Base-by-base conservation (phyloP, 345 rosid species). In the Hibiscus syriacus region DNA sequence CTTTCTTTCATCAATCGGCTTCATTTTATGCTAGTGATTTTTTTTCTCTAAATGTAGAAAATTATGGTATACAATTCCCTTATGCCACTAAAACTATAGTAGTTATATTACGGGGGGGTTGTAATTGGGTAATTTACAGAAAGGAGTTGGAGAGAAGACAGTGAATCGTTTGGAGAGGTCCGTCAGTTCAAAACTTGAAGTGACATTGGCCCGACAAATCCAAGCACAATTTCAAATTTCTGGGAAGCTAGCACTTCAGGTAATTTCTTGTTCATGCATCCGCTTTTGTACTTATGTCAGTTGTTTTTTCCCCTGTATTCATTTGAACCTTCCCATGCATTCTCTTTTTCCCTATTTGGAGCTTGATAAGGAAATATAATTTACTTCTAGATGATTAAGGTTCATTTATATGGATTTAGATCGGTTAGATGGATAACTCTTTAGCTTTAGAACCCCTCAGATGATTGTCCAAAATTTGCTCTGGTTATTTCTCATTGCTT, bases 221-320 rank as follows among this genome's bases (percentile, higher is more conserved):
- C 95, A 88, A 75, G 75, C 83, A 26, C 95, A 84, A 72, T 86
- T 88, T 74, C 91, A 83, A 72, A 86, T 87, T 73, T 80, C 85
- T 67, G 91, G 95, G 54, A 88, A 79, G 79, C 95, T 83, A 74
- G 88, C 88, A 55, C 91, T 88, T 29, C 91, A 88, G 95, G 95
- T 83, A 74, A 60, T 57, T 38, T 38, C 29, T 38, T 38, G 16
- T 63, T 23, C n/a, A 22, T 22, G 6, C 13, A 41, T 62, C 13
- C 2, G 23, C 7, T n/a, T 23, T 60, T 19, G 10, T 68, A n/a
- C 19, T 27, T 49, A 17, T 49, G 23, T 17, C 5, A 39, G 48
- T 20, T 59, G 1, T 29, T 22, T 62, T 22, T 3, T 20, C n/a
- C n/a, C n/a, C 29, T 8, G 27, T 16, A 64, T 64, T 26, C 14